Evolutionary conservation across 225 moss, liverwort and hornwort species (phyloP), one percentile per base, ranked within the genome.

Genomic region (Thuidium tamariscinum): DNA sequence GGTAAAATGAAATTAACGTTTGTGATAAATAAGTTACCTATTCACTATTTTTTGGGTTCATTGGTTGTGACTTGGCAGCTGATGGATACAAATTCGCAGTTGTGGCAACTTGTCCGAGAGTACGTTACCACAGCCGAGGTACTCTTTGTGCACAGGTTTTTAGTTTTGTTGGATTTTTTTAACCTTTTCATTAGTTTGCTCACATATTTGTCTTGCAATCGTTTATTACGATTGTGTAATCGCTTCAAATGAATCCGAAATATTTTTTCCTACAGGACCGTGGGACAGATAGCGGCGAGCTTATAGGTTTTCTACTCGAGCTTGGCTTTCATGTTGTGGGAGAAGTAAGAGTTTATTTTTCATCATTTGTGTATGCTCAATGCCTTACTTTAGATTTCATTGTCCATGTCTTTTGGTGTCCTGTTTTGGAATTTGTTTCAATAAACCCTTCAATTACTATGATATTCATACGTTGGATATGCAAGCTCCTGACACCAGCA

Each of bases 41-140:
- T 77, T 86, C 51, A 85, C 52, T 77, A 48, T 61, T 66, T 37
- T 49, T 51, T 37, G 80, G 22, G 54, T 49, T 85, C 29, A 67
- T 82, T 85, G 69, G 60, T 61, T 90, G 48, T 73, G 59, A 16
- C 57, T 77, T 88, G 86, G 90, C 92, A 96, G 95, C 89, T 97
- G 91, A 94, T 95, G 95, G 96, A 97, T 86, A 97, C 95, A 68
- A 97, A 96, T 72, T 91, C 95, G 71, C 97, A 97, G 89, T 92
- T 97, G 82, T 97, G 97, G 97, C 95, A 95, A 84, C 95, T 97
- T 64, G 96, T 97, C 82, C 95, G 95, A 85, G 97, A 95, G 74
- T 97, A 96, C 89, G 95, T 97, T 66, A 91, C 93, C 34, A 93
- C 94, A 80, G 95, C 97, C 66, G 95, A 97, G 95, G 96, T 96